A percentile compares a stretch with the other conserved stretches of the same genome.
These are phyloP conservation scores for Glycine tomentella DNA, from an alignment of 306 rosid genomes.

Conservation along the genomic window DNA sequence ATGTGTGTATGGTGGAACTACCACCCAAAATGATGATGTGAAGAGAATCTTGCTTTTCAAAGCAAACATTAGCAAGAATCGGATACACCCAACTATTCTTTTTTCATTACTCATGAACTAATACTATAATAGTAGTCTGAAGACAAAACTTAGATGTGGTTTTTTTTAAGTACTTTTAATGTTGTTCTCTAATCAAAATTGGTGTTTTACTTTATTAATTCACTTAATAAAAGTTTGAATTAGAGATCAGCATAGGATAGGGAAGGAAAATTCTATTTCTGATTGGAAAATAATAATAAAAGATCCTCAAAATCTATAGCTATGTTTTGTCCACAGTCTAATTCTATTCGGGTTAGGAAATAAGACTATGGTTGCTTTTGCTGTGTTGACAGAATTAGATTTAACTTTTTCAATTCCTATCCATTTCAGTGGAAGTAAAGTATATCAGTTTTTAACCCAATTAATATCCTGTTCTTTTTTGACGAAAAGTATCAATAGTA, in stretches of 20 bases:
- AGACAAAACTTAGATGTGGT: background rate
- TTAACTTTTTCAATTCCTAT: background rate
- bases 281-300: background rate
- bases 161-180: background rate
- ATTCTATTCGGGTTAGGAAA: background rate
- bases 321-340: background rate
- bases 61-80: conserved; percentile 26
- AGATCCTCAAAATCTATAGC: background rate
- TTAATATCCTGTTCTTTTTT: background rate
- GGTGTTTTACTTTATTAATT: background rate
- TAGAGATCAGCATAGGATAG: background rate
- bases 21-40: background rate
- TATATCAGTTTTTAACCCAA: background rate
- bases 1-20: conserved; percentile 6
- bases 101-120: conserved; percentile 10
- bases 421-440: background rate
- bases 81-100: background rate
- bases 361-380: background rate
- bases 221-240: background rate
- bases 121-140: background rate
- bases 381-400: background rate
- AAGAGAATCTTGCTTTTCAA: conserved; percentile 48
- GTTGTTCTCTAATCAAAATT: background rate
- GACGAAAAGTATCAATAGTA: too few relatives aligned
- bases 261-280: background rate